Base-by-base conservation (phyloP, 495 filamentous ascomycete genomes). In the Penicillium antarcticum region DNA sequence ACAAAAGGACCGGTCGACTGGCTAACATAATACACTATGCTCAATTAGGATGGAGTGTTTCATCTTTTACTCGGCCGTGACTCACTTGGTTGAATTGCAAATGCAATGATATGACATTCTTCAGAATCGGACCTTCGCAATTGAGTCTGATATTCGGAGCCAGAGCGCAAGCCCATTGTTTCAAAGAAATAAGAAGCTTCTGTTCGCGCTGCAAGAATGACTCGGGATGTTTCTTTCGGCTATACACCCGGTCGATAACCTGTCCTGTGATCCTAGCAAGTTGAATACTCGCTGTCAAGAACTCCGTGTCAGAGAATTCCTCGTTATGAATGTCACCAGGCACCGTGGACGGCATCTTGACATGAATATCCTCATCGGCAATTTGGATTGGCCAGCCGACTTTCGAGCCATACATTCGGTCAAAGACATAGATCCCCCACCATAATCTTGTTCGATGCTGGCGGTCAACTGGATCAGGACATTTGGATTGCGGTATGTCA, bases 351-450 rank as follows among this genome's bases (percentile, higher is more conserved):
- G 69, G 67, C 51, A 72, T 53, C 17, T 61, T 54, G 17, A 72
- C 65, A 17, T 65, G 26, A 19, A 72, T 68, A 32, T 70, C 65
- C 1, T 64, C 63, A 19, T 72, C 67, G 3, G 48, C 39, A 17
- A 72, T 63, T 9, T 65, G 54, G 8, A 59, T 36, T 1, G 69
- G 67, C 45, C 61, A 66, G 2, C 67, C 69, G 9, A 61, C 52
- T 34, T 67, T 70, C 1, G 65, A 62, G 5, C 60, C 56, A 31
- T 55, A 70, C 57, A 70, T 67, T 24, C 69, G 56, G 46, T 72
- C 69, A 14, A 65, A 65, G 2, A 65, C 58, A 42, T 72, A 72
- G 0, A 65, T 60, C 18, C 61, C 56, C 66, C 66, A 67, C 61
- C 61, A 69, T 2, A 69, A 45, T 6, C 66, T 60, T 11, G 54